Base-by-base conservation (phyloP, 2,329 filamentous ascomycete species). In the Colletotrichum falcatum region DNA sequence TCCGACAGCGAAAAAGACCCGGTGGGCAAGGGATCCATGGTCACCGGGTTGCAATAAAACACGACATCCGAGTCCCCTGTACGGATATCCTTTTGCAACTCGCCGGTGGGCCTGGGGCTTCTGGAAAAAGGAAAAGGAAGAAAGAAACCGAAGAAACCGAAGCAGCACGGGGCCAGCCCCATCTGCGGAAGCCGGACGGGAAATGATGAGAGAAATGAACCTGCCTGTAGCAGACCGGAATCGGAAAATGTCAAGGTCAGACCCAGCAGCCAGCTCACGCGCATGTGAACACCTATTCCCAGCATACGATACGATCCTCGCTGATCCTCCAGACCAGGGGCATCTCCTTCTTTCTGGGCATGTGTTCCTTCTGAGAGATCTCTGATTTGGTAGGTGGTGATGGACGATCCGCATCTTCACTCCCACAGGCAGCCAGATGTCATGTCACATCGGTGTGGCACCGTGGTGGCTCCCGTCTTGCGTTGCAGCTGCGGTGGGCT, bases 1-100 rank as follows among this genome's bases (percentile, higher is more conserved):
- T 51, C 35, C 59, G 44, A 33, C 28, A 59, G 33, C n/a, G 18
- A 23, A 26, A 42, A 26, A 20, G 30, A 49, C 30, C 30, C 26
- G 18, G 42, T 51, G 23, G 67, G 37, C 42, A 67, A 39, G 64
- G 67, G 64, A 67, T 63, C 64, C 58, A 67, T 63, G 64, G 26
- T 46, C 51, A 62, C 51, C 26, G 6, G 67, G 53, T 53, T 46
- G 64, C 64, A 63, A 59, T 37, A 20, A 46, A 46, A 67, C 51
- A 61, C 46, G 44, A 58, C 48, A 59, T 67, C 37, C 5, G 58
- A 59, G 28, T 30, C 48, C 39, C 55, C n/a, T 37, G 61, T 42
- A n/a, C n/a, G n/a, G n/a, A n/a, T n/a, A 35, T 62, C 14, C 30
- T 33, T 61, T 59, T 59, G 28, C 18, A 51, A 39, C 26, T 28